Evolutionary conservation across 2,329 filamentous ascomycete species (phyloP), one percentile per base, ranked within the genome.

Genomic region (Intubia oerlemansii): DNA sequence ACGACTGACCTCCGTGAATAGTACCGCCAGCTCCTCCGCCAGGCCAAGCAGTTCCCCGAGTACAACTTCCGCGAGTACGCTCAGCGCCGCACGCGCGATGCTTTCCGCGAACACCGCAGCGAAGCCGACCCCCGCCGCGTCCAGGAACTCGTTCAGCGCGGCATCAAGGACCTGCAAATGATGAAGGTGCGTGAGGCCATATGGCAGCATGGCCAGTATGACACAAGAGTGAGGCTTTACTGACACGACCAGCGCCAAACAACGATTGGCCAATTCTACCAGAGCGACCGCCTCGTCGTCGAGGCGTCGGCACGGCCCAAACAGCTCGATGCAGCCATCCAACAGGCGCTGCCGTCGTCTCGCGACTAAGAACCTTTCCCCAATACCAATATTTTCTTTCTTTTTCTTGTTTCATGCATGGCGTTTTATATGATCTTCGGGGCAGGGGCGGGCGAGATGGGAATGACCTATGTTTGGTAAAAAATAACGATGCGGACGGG

Each of bases 1-100:
- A n/a, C n/a, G n/a, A n/a, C n/a, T n/a, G n/a, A n/a, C n/a, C n/a
- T n/a, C n/a, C n/a, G n/a, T n/a, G n/a, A n/a, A 10, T 25, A 92
- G 84, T 95, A 92, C 54, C 84, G 88, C 40, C 85, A 85, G 45
- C 60, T 98, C 42, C 61, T 95, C 44, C 77, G 84, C 42, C 77
- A 88, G 50, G 72, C 81, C 36, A 62, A 65, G 36, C 78, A 92
- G 46, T 95, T 98, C 52, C 68, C 81, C 36, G 70, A 77, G 41
- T 98, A 95, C 61, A 98, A 95, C 56, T 98, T 93, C 63, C 71
- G 88, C 54, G 85, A 93, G 51, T 98, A 98, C 53, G 84, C 88
- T 30, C 77, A 73, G 53, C 74, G 88, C 46, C 69, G 85, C 51
- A 92, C 88, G 48, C 67, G 66, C 48, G 88, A 95, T 57, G 74